Percentiles rank a stretch among this genome's conserved stretches.
phyloP scores from a whole-genome alignment of 129 eudicot genomes.

The Flaveria sonorensis region DNA sequence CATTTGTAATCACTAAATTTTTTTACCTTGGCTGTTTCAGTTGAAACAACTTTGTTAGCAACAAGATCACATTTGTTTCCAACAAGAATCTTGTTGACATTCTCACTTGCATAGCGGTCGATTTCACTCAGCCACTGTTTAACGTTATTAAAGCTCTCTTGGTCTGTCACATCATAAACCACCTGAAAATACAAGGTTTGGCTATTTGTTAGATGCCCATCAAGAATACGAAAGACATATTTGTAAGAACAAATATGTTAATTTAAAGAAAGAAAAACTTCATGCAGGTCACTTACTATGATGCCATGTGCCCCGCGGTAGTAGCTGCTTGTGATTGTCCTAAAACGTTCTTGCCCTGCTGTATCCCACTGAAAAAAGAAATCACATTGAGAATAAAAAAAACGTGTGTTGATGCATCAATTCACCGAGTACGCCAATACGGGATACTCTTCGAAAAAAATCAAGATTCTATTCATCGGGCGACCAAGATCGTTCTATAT shows the following conservation, averaged over 20 bases:
- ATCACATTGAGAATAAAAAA: slow-evolving; percentile 1
- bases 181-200: slow-evolving; percentile 45
- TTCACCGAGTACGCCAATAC: not conserved
- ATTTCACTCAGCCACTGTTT: slow-evolving; percentile 98
- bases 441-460: slow-evolving; percentile 4
- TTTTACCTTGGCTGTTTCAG: slow-evolving; percentile 76
- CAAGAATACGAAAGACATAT: slow-evolving; percentile 2
- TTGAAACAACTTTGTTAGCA: slow-evolving; percentile 69
- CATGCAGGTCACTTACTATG: slow-evolving; percentile 35
- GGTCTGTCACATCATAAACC: slow-evolving; percentile 94
- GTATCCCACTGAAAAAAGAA: slow-evolving; percentile 40
- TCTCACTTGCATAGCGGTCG: slow-evolving; percentile 92
- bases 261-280: not conserved
- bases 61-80: slow-evolving; percentile 88
- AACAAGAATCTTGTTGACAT: slow-evolving; percentile 93
- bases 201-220: not conserved
- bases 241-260: slow-evolving; percentile 11
- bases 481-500: not conserved
- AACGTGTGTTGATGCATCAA: not conserved
- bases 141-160: slow-evolving; percentile 90
- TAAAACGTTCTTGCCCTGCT: slow-evolving; percentile 51
- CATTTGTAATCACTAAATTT: not conserved
- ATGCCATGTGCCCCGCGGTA: slow-evolving; percentile 52
- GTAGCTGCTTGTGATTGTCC: slow-evolving; percentile 51
- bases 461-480: not conserved